Conservation (phyloP, 2,329 filamentous ascomycete genomes). For the Eutypella sp. region DNA sequence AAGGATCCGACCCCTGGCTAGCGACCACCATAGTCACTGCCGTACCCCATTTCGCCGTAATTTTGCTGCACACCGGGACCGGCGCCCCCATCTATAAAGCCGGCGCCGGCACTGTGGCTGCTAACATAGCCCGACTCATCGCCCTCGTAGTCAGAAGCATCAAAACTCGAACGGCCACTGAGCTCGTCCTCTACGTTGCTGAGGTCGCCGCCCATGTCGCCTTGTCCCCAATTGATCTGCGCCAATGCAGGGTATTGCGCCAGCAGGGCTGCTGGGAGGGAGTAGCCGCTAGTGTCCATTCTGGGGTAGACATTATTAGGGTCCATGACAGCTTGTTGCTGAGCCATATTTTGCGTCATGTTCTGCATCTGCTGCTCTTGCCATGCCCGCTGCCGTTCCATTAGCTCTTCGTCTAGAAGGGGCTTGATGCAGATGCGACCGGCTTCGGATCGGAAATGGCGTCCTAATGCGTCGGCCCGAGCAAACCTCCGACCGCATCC, state of each 20-base stretch:
- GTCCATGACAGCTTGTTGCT: constrained; percentile 37
- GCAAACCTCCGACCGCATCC: constrained; percentile 91
- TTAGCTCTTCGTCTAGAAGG: constrained; percentile 88
- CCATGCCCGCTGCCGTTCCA: constrained; percentile 71
- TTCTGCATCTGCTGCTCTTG: constrained; percentile 66
- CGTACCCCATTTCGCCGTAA: constrained; percentile 50
- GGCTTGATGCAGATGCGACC: constrained; percentile 96
- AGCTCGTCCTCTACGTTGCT: constrained; percentile 67
- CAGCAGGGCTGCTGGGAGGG: constrained; percentile 79
- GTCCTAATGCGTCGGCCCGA: constrained; percentile 86
- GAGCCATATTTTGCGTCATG: constrained; percentile 54
- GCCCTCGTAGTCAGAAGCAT: constrained; percentile 71
- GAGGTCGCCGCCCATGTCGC: constrained; percentile 47
- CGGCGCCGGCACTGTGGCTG: constrained; percentile 47
- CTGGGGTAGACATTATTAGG: constrained; percentile 52
- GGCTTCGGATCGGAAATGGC: constrained; percentile 93
- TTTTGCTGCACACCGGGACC: constrained; percentile 42
- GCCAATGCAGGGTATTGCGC: constrained; percentile 93
- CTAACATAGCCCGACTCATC: constrained; percentile 67
- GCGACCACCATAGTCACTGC: constrained; percentile 48
- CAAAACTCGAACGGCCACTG: constrained; percentile 77
- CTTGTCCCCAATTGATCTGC: constrained; percentile 72
- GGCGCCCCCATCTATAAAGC: constrained; percentile 49
- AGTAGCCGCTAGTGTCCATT: constrained; percentile 59
- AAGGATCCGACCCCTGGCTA: no score